phyloP scores from a whole-genome alignment of 2,329 filamentous ascomycete genomes.

The Hymenoscyphus albidus region DNA sequence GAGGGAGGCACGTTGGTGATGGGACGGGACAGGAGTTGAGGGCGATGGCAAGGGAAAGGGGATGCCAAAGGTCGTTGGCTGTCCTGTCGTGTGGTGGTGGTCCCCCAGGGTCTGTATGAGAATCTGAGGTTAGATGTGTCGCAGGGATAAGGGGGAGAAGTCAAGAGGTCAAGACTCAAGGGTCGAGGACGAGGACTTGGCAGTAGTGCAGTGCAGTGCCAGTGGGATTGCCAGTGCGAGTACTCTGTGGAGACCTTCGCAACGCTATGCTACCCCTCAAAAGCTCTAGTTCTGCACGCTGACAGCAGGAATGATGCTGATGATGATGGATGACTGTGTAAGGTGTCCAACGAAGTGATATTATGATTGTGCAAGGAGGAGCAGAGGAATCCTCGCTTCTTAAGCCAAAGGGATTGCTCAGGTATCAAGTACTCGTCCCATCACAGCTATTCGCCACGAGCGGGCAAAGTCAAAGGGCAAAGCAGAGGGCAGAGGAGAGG shows the following conservation, averaged over 20 bases:
- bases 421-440: too few relatives aligned
- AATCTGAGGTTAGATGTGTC: constrained; percentile 5
- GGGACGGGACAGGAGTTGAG: background rate
- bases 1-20: background rate
- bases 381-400: background rate
- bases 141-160: constrained; percentile 5
- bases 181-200: background rate
- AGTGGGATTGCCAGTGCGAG: too few relatives aligned
- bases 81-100: background rate
- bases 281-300: background rate
- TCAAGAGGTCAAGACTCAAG: background rate
- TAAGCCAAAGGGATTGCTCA: background rate
- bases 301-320: background rate
- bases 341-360: background rate
- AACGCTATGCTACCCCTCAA: too few relatives aligned
- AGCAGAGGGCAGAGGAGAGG: background rate
- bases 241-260: too few relatives aligned
- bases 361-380: background rate
- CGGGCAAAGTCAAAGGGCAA: too few relatives aligned
- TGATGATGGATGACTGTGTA: background rate
- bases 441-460: background rate
- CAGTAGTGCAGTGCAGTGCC: too few relatives aligned
- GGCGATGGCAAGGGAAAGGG: background rate
- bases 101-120: constrained; percentile 6
- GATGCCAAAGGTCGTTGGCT: background rate